phyloP scores from a whole-genome alignment of 139 green algal species.

The Chlorella sp. region DNA sequence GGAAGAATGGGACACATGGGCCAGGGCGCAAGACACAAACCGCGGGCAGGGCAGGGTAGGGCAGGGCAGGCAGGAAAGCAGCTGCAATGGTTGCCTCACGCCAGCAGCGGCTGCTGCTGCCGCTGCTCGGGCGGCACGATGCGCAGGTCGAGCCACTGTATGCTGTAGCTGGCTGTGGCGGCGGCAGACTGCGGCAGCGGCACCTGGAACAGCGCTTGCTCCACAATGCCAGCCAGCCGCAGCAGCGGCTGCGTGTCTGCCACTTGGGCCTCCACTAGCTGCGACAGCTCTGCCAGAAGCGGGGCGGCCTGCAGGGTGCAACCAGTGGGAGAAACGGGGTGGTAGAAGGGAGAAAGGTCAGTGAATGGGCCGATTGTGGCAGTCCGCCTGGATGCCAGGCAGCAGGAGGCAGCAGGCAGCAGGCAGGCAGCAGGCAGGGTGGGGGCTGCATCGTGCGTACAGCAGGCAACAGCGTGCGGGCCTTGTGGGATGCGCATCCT shows the following conservation, averaged over 20 bases:
- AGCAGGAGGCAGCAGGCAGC: not conserved
- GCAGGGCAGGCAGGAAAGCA: no score
- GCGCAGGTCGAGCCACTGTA: slow-evolving; percentile 44
- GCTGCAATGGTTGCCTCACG: no score
- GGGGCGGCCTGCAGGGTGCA: not conserved
- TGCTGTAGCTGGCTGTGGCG: not conserved
- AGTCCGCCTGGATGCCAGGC: not conserved
- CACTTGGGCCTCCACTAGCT: slow-evolving; percentile 4
- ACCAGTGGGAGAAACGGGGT: no score
- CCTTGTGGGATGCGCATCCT: no score
- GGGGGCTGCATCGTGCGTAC: no score
- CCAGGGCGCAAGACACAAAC: no score
- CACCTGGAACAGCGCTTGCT: slow-evolving; percentile 33
- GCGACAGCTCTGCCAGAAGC: not conserved
- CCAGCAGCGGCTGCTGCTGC: not conserved
- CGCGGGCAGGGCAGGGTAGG: no score
- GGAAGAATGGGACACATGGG: no score
- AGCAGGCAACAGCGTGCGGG: no score
- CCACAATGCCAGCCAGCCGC: slow-evolving; percentile 18
- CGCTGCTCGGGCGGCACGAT: not conserved
- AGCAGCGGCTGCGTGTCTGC: not conserved
- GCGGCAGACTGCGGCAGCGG: not conserved
- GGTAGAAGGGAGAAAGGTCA: not conserved
- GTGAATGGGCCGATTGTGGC: not conserved
- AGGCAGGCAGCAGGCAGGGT: not conserved